Percentiles rank a stretch among this genome's conserved stretches.
Conservation (phyloP, 140 eudicot genomes). For the Ambrosia hybrid region DNA sequence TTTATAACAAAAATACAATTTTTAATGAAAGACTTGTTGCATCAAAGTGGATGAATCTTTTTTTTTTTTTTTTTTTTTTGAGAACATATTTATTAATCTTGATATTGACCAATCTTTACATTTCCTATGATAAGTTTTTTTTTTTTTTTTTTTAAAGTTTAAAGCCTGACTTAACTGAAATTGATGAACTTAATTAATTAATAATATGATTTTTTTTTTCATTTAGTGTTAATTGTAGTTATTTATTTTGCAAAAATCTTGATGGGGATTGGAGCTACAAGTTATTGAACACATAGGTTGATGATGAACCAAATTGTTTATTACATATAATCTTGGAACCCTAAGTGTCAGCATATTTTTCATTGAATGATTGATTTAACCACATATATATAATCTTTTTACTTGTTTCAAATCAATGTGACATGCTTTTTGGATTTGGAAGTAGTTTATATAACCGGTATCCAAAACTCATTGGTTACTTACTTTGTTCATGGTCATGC, state of each 20-base stretch:
- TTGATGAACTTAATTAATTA: too few relatives aligned
- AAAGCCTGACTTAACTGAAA: too few relatives aligned
- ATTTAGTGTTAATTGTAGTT: background rate
- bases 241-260: constrained; percentile 16
- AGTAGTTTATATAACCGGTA: background rate
- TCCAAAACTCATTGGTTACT: background rate
- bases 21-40: background rate
- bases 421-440: constrained; percentile 19
- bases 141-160: too few relatives aligned
- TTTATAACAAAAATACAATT: background rate
- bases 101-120: too few relatives aligned
- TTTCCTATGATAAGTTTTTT: too few relatives aligned
- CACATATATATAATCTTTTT: constrained; percentile 7
- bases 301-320: constrained; percentile 8
- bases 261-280: constrained; percentile 35
- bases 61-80: too few relatives aligned
- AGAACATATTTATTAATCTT: too few relatives aligned
- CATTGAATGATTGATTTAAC: constrained; percentile 12
- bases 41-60: too few relatives aligned
- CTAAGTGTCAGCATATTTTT: constrained; percentile 31
- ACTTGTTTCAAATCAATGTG: constrained; percentile 19
- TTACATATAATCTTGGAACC: constrained; percentile 34
- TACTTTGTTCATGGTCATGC: background rate
- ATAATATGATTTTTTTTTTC: too few relatives aligned
- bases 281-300: constrained; percentile 22